Evolutionary conservation across 2,329 filamentous ascomycete species (phyloP).

Genomic region (Pseudocercospora fuligena): DNA sequence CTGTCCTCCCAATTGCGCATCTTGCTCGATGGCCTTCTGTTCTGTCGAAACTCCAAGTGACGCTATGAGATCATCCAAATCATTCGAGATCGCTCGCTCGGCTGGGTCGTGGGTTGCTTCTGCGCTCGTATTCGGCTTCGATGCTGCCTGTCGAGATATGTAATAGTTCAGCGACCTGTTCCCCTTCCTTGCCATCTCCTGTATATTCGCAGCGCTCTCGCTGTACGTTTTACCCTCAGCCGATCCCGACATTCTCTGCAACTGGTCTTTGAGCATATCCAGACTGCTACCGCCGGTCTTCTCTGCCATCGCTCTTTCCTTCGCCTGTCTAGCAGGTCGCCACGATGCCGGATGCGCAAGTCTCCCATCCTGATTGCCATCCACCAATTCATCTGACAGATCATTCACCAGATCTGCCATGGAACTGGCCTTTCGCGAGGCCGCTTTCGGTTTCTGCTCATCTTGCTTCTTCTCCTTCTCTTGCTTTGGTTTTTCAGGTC

Average conservation of each 20-base stretch:
- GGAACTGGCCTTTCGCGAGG: background rate
- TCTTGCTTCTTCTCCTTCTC: background rate
- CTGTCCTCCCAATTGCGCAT: constrained; percentile 2
- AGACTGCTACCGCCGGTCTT: constrained; percentile 3
- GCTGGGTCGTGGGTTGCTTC: background rate
- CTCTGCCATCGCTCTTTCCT: background rate
- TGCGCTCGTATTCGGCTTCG: background rate
- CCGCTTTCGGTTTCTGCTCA: background rate
- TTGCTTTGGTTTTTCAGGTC: constrained; percentile 1
- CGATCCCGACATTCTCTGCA: background rate
- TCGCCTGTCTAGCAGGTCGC: background rate
- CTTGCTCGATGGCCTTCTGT: background rate
- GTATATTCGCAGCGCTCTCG: background rate
- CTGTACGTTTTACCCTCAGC: background rate
- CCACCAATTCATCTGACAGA: background rate
- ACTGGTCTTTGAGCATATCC: background rate
- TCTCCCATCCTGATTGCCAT: background rate
- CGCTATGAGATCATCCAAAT: background rate
- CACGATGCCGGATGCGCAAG: background rate
- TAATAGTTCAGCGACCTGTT: too few species aligned
- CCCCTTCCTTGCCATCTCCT: background rate
- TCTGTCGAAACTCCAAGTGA: constrained; percentile 1
- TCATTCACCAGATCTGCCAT: background rate
- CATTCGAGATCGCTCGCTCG: background rate
- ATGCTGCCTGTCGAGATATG: background rate